Conservation (phyloP, 768 basidiomycete genomes). For the Psilocybe cyanescens region DNA sequence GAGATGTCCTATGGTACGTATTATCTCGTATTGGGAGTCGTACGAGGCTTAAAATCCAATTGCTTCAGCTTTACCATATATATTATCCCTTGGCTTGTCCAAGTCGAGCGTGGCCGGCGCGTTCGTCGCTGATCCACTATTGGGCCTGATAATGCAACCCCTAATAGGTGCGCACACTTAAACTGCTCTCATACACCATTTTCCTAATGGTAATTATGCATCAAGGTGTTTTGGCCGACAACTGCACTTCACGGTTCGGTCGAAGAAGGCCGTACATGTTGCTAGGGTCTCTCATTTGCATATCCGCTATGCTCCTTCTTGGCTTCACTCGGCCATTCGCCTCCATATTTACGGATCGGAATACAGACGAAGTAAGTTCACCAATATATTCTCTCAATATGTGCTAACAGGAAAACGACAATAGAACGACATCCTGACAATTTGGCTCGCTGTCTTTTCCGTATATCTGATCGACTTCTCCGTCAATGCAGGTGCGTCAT, state of each 20-base stretch:
- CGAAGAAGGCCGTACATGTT: slow-evolving; percentile 88
- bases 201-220: neutral
- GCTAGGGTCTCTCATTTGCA: slow-evolving; percentile 65
- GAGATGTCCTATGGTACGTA: slow-evolving; percentile 87
- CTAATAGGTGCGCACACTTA: slow-evolving; percentile 59
- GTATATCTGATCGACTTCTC: slow-evolving; percentile 62
- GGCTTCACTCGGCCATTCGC: slow-evolving; percentile 82
- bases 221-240: slow-evolving; percentile 72
- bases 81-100: slow-evolving; percentile 84
- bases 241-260: slow-evolving; percentile 82
- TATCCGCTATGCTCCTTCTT: slow-evolving; percentile 75
- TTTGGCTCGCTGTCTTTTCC: slow-evolving; percentile 71
- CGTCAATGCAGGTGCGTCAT: slow-evolving; percentile 48
- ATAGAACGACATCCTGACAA: slow-evolving; percentile 69
- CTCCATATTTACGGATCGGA: slow-evolving; percentile 41
- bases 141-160: slow-evolving; percentile 90
- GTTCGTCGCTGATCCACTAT: slow-evolving; percentile 90
- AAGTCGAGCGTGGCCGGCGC: slow-evolving; percentile 90
- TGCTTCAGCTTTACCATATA: slow-evolving; percentile 73
- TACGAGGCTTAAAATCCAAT: neutral
- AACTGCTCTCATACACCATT: neutral
- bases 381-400: neutral
- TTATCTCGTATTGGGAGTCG: slow-evolving; percentile 9
- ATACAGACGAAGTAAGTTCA: slow-evolving; percentile 32
- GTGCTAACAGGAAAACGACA: neutral